A percentile compares a stretch with the other conserved stretches of the same genome.
Evolutionary conservation across 2,329 filamentous ascomycete species (phyloP).

Genomic region (Colletotrichum salicis): DNA sequence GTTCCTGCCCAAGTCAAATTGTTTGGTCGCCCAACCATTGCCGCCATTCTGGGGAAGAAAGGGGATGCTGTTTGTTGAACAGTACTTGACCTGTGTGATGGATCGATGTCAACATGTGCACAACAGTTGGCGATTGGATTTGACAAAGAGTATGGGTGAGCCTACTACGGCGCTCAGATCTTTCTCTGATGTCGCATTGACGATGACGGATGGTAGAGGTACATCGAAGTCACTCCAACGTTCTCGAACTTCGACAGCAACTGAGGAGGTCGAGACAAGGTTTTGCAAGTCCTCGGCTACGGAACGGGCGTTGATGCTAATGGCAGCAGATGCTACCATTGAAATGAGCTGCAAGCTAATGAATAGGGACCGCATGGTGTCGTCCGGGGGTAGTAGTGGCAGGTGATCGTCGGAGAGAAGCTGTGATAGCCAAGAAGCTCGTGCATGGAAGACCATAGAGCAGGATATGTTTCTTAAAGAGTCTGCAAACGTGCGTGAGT

Average conservation of each 20-base stretch:
- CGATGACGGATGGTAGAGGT: slow-evolving; percentile 35
- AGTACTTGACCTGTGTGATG: slow-evolving; percentile 23
- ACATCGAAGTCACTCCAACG: slow-evolving; percentile 37
- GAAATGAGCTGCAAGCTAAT: slow-evolving; percentile 20
- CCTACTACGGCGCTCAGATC: slow-evolving; percentile 34
- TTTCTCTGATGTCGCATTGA: slow-evolving; percentile 34
- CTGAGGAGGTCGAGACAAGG: slow-evolving; percentile 8
- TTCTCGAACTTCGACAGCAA: slow-evolving; percentile 17
- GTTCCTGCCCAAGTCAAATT: slow-evolving; percentile 27
- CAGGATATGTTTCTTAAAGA: background rate
- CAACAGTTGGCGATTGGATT: background rate
- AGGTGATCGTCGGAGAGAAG: slow-evolving; percentile 3
- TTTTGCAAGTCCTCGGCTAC: slow-evolving; percentile 16
- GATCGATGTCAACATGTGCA: background rate
- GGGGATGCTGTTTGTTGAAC: slow-evolving; percentile 7
- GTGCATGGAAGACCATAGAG: background rate
- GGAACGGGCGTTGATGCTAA: slow-evolving; percentile 19
- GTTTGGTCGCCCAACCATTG: slow-evolving; percentile 33
- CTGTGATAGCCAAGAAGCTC: background rate
- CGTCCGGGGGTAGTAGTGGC: background rate
- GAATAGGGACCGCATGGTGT: slow-evolving; percentile 22
- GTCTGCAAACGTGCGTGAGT: background rate
- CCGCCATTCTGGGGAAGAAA: slow-evolving; percentile 36
- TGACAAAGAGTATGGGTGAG: background rate
- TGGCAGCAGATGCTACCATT: slow-evolving; percentile 17